Evolutionary conservation across 202 grass and related monocot species (phyloP), one percentile per base, ranked within the genome.

Genomic region (Hordeum pubiflorum): DNA sequence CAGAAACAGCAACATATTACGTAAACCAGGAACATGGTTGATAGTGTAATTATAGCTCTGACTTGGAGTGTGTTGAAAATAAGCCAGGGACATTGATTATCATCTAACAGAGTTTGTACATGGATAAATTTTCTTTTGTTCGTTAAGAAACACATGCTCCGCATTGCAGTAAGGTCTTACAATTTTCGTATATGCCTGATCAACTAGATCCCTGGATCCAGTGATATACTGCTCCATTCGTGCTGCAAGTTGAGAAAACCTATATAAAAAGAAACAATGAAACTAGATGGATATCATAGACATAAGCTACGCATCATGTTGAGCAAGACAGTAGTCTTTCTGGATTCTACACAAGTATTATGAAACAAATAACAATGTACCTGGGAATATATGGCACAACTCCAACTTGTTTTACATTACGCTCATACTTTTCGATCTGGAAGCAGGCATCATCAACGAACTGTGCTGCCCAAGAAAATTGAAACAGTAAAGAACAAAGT

Each of bases 371-470:
- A 80, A 63, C 7, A 72, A 37, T n/a, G 11, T 21, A 95, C 90
- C 92, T 98, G 18, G 92, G 83, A 81, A 98, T 93, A 86, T 93
- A 93, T 20, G 88, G 85, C 38, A 98, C 84, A 72, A 98, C 92
- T 89, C 95, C 95, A 61, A 91, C 64, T 78, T 86, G 90, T 27
- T 77, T 72, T 60, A 74, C 92, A 89, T 89, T 92, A n/a, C 82
- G 89, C 79, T 98, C 92, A 82, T 87, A 89, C 54, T 94, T 98
- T 83, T 98, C 95, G 66, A 98, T 85, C 83, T 92, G 92, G 86
- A 82, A 98, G 60, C 92, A 98, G 58, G 92, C 90, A 86, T 98
- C 95, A 81, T 98, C 95, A 76, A 98, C 77, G 84, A 94, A 92
- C 94, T 97, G 82, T 46, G 80, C 64, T 54, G 63, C 59, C 79